A percentile compares a stretch with the other conserved stretches of the same genome.
phyloP scores from a whole-genome alignment of 2,329 filamentous ascomycete genomes.

The Coniella lustricola region DNA sequence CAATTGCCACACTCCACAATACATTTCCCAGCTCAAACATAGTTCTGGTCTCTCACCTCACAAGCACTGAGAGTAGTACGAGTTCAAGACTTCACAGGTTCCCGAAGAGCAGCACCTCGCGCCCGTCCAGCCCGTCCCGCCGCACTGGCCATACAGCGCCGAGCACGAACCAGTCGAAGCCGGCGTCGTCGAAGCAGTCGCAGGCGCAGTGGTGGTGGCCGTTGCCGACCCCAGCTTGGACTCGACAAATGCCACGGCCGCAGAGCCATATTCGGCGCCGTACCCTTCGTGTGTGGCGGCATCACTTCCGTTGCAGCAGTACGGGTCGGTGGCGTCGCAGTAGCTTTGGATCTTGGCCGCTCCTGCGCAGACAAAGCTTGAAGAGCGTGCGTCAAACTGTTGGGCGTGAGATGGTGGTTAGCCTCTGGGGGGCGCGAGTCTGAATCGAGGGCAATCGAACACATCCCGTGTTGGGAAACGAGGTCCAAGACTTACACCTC shows the following conservation, averaged over 20 bases:
- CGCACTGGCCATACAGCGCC: conserved; percentile 27
- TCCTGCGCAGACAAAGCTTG: conserved; percentile 50
- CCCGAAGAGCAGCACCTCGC: conserved; percentile 28
- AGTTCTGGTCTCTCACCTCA: neutral
- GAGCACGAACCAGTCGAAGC: conserved; percentile 20
- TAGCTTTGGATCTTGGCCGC: conserved; percentile 51
- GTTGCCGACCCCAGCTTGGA: conserved; percentile 12
- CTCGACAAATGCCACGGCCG: conserved; percentile 55
- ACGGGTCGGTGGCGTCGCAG: conserved; percentile 57
- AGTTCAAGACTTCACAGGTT: conserved; percentile 25
- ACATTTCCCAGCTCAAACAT: neutral
- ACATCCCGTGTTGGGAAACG: no score
- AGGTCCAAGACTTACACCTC: conserved; percentile 50
- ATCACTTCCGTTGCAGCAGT: conserved; percentile 60
- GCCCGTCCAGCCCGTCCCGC: conserved; percentile 27
- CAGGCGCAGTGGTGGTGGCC: neutral
- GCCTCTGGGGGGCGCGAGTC: no score
- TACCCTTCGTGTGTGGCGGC: conserved; percentile 56
- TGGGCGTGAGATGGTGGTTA: neutral
- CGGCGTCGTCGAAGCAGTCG: neutral
- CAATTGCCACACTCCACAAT: neutral
- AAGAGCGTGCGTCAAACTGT: conserved; percentile 54
- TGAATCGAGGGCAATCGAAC: no score
- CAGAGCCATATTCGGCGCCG: conserved; percentile 52
- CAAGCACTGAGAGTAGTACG: conserved; percentile 12